Evolutionary conservation across 2,329 filamentous ascomycete species (phyloP).

Genomic region (Fusarium vanettenii): DNA sequence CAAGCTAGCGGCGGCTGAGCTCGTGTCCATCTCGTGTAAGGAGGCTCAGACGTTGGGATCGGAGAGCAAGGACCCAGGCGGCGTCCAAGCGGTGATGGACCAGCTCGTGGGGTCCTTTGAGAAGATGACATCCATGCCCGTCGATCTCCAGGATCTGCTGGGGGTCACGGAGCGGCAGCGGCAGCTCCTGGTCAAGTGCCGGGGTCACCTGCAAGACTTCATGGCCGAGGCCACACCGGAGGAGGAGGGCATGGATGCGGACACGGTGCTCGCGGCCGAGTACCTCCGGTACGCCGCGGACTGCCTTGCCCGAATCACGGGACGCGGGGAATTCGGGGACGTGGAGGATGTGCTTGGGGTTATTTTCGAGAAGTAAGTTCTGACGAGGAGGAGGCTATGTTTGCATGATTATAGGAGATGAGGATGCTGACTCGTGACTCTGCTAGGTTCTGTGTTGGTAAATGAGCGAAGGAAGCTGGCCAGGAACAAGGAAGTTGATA

Average conservation of each 20-base stretch:
- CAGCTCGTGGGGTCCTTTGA: conserved; percentile 76
- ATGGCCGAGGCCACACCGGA: conserved; percentile 64
- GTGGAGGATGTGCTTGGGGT: conserved; percentile 96
- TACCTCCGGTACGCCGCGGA: conserved; percentile 84
- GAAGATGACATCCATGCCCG: conserved; percentile 76
- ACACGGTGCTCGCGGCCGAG: conserved; percentile 92
- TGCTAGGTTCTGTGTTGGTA: conserved; percentile 60
- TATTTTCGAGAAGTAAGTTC: conserved; percentile 92
- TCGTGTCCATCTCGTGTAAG: conserved; percentile 76
- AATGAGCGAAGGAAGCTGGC: conserved; percentile 43
- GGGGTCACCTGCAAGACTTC: conserved; percentile 78
- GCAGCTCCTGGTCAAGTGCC: conserved; percentile 80
- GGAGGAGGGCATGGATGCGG: conserved; percentile 65
- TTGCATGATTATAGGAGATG: conserved; percentile 4
- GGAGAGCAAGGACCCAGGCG: conserved; percentile 64
- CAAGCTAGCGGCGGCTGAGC: conserved; percentile 49
- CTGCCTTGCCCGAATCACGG: conserved; percentile 87
- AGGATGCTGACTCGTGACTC: conserved; percentile 29
- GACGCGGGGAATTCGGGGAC: conserved; percentile 84
- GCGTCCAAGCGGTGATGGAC: conserved; percentile 75
- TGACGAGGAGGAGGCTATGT: conserved; percentile 1
- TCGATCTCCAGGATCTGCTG: conserved; percentile 83
- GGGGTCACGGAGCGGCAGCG: conserved; percentile 92
- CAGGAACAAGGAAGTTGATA: background rate
- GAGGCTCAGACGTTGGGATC: conserved; percentile 56